Conservation (phyloP, 75 land plant species). For the Pinus taeda region DNA sequence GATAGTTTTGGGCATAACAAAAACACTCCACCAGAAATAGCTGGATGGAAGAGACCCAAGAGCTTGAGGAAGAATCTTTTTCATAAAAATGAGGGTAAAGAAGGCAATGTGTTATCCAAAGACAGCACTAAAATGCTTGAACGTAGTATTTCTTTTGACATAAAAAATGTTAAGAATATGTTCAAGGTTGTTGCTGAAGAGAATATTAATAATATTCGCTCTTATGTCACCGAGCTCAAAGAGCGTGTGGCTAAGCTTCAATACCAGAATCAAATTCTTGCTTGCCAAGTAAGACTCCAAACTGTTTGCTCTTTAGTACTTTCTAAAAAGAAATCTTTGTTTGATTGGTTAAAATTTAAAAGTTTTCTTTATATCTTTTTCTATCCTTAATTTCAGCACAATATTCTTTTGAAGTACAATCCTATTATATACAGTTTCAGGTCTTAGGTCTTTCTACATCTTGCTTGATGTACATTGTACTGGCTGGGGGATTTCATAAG, state of each 20-base stretch:
- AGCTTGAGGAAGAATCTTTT: slow-evolving; percentile 5
- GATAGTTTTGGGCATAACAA: background rate
- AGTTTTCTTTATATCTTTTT: background rate
- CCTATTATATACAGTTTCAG: no score
- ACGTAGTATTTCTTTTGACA: background rate
- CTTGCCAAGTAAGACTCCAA: slow-evolving; percentile 15
- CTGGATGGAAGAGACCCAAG: background rate
- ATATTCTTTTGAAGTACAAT: background rate
- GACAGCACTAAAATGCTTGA: background rate
- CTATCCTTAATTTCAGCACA: background rate
- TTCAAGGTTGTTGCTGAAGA: slow-evolving; percentile 31
- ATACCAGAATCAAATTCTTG: slow-evolving; percentile 30
- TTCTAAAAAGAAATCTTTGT: background rate
- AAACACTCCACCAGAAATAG: slow-evolving; percentile 3
- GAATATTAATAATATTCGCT: slow-evolving; percentile 23
- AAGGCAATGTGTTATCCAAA: background rate
- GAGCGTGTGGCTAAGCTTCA: slow-evolving; percentile 29
- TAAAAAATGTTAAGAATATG: slow-evolving; percentile 14
- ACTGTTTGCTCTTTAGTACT: background rate
- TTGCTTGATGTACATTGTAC: background rate
- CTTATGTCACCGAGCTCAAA: slow-evolving; percentile 29
- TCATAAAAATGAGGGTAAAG: background rate
- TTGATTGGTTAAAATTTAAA: background rate
- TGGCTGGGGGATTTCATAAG: background rate
- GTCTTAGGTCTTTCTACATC: background rate